These are phyloP conservation scores for Ceratopteris richardii DNA, from an alignment of 75 land plant species.

Conservation along the genomic window DNA sequence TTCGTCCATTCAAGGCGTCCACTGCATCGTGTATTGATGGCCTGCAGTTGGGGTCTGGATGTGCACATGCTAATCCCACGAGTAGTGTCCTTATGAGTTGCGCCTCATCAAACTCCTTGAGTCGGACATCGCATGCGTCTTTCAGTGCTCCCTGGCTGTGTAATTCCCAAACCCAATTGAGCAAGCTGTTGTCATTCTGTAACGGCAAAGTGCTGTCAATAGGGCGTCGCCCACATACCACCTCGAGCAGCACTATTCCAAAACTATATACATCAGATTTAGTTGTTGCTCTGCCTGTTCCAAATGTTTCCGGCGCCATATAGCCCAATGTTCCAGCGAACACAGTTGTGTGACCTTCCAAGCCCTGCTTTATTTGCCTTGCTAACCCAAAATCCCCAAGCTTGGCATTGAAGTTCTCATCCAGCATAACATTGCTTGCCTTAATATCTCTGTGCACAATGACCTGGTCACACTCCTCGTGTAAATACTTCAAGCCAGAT, in stretches of 20 bases:
- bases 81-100: constrained; percentile 2
- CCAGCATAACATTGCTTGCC: constrained; percentile 11
- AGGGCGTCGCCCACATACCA: background rate
- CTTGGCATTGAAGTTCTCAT: background rate
- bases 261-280: background rate
- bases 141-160: constrained; percentile 13
- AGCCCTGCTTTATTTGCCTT: background rate
- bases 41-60: constrained; percentile 17
- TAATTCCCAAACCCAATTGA: constrained; percentile 17
- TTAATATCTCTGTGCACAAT: constrained; percentile 11
- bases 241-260: background rate
- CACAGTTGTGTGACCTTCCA: background rate
- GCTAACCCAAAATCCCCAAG: constrained; percentile 13
- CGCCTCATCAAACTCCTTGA: constrained; percentile 6
- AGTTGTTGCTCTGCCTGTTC: background rate
- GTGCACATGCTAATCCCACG: constrained; percentile 22
- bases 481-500: constrained; percentile 3
- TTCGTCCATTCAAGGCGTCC: no score
- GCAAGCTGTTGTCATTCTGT: background rate
- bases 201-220: no score
- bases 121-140: constrained; percentile 14
- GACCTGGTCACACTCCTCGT: constrained; percentile 9
- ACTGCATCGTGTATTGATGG: constrained; percentile 21
- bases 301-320: background rate
- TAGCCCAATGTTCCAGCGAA: background rate